phyloP scores from a whole-genome alignment of 140 eudicot species.

The Oenanthe javanica region DNA sequence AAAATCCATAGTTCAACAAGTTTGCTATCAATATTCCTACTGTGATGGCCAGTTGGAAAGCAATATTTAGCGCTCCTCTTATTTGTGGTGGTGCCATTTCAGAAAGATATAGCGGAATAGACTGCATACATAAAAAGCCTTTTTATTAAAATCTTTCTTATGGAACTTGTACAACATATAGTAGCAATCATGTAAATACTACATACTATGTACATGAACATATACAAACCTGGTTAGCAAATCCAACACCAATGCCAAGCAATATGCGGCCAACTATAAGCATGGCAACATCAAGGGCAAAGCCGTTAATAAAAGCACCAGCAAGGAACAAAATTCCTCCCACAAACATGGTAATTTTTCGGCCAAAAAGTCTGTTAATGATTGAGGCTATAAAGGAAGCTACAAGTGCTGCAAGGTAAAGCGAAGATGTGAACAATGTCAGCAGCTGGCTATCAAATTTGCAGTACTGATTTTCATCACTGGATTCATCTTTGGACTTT shows the following conservation, averaged over 20 bases:
- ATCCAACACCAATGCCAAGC: constrained; percentile 12
- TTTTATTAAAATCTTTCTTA: background rate
- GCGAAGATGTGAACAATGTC: constrained; percentile 13
- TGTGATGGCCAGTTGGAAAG: constrained; percentile 34
- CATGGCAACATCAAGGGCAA: constrained; percentile 6
- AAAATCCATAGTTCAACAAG: constrained; percentile 25
- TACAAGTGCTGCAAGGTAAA: constrained; percentile 11
- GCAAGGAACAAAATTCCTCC: constrained; percentile 8
- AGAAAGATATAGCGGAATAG: constrained; percentile 28
- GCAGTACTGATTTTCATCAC: constrained; percentile 19
- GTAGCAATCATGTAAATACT: background rate
- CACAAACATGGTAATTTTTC: constrained; percentile 3
- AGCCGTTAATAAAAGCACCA: constrained; percentile 9
- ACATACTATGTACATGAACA: background rate
- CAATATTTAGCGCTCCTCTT: constrained; percentile 40
- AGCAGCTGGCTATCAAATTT: constrained; percentile 17
- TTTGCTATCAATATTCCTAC: constrained; percentile 37
- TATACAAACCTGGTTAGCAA: constrained; percentile 13
- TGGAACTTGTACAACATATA: background rate
- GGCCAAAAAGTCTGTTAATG: background rate
- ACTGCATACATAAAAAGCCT: background rate
- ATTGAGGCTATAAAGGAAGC: constrained; percentile 16
- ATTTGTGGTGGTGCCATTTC: constrained; percentile 44
- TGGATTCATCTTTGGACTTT: constrained; percentile 11
- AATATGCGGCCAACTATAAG: constrained; percentile 12